phyloP scores from a whole-genome alignment of 805 yeast genomes.

The Hanseniaspora meyeri region DNA sequence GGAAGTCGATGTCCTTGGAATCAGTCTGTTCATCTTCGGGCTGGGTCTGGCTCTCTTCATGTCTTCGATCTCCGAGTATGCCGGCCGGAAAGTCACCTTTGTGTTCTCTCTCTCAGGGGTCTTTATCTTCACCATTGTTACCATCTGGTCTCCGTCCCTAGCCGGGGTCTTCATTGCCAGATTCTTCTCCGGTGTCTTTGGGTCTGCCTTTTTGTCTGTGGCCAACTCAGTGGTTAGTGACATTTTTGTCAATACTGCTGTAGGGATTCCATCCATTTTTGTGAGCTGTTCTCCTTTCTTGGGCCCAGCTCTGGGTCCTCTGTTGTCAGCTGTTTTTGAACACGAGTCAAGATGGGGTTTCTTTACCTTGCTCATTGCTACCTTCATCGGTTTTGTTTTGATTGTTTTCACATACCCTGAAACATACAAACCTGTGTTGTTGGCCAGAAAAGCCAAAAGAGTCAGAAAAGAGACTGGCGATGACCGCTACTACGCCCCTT shows the following conservation, averaged over 20 bases:
- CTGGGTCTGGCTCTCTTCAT: slow-evolving; percentile 57
- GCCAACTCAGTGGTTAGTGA: slow-evolving; percentile 73
- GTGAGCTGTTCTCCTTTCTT: slow-evolving; percentile 52
- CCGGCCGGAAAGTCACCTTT: slow-evolving; percentile 49
- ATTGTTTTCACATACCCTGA: slow-evolving; percentile 44
- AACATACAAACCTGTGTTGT: slow-evolving; percentile 46
- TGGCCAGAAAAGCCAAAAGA: slow-evolving; percentile 40
- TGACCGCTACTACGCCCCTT: slow-evolving; percentile 32
- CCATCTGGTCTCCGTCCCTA: slow-evolving; percentile 46
- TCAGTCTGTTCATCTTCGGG: slow-evolving; percentile 56
- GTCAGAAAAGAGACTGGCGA: slow-evolving; percentile 45
- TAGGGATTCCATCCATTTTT: slow-evolving; percentile 58
- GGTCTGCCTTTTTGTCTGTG: slow-evolving; percentile 61
- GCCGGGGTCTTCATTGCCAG: slow-evolving; percentile 55
- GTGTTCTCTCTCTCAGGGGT: slow-evolving; percentile 50
- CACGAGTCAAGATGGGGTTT: slow-evolving; percentile 61
- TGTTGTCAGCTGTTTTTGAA: slow-evolving; percentile 44
- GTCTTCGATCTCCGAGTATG: slow-evolving; percentile 57
- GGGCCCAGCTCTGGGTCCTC: slow-evolving; percentile 63
- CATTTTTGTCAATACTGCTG: slow-evolving; percentile 45
- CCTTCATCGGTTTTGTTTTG: slow-evolving; percentile 41
- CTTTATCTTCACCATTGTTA: slow-evolving; percentile 43
- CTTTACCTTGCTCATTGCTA: slow-evolving; percentile 48
- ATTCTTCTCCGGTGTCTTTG: slow-evolving; percentile 58
- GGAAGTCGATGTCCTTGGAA: slow-evolving; percentile 45